Percentiles rank a stretch among this genome's conserved stretches.
phyloP scores from a whole-genome alignment of 257 asterid species.

The Buddleja alternifolia region DNA sequence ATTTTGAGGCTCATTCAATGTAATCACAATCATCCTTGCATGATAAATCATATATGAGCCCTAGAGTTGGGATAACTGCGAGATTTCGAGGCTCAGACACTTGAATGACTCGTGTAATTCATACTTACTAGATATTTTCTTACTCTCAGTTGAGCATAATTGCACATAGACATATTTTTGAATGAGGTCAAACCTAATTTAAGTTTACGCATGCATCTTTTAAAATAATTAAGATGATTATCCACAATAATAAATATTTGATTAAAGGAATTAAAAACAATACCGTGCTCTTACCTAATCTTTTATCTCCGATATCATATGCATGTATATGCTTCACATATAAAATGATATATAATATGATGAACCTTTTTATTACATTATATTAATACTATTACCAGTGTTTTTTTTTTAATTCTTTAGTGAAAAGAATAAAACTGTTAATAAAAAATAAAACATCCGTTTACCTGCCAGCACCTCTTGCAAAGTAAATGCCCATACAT shows the following conservation, averaged over 20 bases:
- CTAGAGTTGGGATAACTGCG: too few species aligned
- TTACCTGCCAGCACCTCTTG: background rate
- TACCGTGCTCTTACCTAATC: background rate
- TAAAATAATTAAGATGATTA: background rate
- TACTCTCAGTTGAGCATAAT: background rate
- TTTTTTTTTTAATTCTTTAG: background rate
- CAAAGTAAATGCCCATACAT: background rate
- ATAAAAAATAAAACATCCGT: background rate
- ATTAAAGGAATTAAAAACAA: background rate
- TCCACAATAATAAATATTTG: background rate
- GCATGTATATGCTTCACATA: too few species aligned
- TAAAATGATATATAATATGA: background rate
- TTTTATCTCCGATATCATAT: background rate
- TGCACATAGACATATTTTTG: background rate
- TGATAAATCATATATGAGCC: too few species aligned
- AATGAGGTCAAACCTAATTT: background rate
- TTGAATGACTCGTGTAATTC: too few species aligned
- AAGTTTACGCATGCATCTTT: background rate
- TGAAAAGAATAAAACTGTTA: too few species aligned
- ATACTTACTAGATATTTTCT: background rate
- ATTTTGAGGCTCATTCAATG: too few species aligned
- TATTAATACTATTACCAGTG: background rate
- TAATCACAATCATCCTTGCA: too few species aligned
- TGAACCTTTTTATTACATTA: slow-evolving; percentile 21
- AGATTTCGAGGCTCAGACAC: too few species aligned